These are phyloP conservation scores for Knufia petricola DNA, from an alignment of 2,329 filamentous ascomycete species.

Conservation along the genomic window DNA sequence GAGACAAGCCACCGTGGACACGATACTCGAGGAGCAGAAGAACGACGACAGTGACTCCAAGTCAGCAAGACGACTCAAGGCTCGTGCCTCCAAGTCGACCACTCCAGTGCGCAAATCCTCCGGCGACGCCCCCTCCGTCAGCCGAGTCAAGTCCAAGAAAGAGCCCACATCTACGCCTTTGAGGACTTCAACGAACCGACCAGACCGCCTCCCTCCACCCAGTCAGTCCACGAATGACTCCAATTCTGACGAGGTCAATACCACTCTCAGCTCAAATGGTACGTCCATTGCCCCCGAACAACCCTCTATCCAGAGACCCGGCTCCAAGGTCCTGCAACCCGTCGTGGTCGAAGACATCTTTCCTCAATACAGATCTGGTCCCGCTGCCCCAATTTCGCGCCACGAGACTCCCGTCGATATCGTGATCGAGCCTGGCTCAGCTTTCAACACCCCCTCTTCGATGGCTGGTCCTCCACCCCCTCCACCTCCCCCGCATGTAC, in stretches of 20 bases:
- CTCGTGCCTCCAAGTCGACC: conserved; percentile 33
- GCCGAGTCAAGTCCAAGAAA: conserved; percentile 23
- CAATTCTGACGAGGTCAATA: conserved; percentile 8
- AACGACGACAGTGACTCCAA: conserved; percentile 27
- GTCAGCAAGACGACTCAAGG: conserved; percentile 30
- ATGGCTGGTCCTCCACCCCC: conserved; percentile 50
- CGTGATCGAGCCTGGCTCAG: conserved; percentile 4
- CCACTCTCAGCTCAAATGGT: conserved; percentile 31
- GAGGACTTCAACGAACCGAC: conserved; percentile 26
- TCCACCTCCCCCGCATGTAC: conserved; percentile 59
- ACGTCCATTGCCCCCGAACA: conserved; percentile 39
- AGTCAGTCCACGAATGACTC: conserved; percentile 27
- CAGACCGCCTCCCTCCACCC: conserved; percentile 26
- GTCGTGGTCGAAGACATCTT: neutral
- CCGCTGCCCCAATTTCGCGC: neutral
- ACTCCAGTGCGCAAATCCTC: conserved; percentile 32
- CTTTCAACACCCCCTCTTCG: conserved; percentile 22
- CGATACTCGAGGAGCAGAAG: conserved; percentile 26
- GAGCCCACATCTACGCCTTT: conserved; percentile 30
- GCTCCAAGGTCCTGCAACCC: conserved; percentile 15
- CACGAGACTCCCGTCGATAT: conserved; percentile 21
- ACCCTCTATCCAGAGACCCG: conserved; percentile 24
- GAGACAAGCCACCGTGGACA: conserved; percentile 23
- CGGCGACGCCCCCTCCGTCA: conserved; percentile 25
- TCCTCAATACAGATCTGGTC: neutral